Conservation (phyloP, 1,139 yeast genomes). For the Pichia sorboxylosa region DNA sequence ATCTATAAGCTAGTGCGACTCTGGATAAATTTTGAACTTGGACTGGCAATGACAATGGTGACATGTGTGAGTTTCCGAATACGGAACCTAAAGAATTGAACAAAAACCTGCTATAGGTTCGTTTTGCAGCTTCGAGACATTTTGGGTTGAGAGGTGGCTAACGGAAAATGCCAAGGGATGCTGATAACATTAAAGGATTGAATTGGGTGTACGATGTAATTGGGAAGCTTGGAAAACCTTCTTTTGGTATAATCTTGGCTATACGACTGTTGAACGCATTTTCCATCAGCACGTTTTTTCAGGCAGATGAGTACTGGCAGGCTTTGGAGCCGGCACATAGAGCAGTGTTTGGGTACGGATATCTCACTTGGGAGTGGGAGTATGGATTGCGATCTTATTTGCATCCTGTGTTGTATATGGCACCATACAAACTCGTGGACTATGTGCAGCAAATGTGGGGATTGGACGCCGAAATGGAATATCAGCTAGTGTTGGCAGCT, state of each 20-base stretch:
- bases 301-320: slow-evolving; percentile 95
- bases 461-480: slow-evolving; percentile 16
- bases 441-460: no score
- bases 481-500: slow-evolving; percentile 28
- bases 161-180: no score
- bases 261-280: slow-evolving; percentile 52
- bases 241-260: slow-evolving; percentile 1
- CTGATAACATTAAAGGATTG: no score
- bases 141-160: no score
- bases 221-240: neutral
- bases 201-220: slow-evolving; percentile 1
- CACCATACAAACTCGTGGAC: slow-evolving; percentile 25
- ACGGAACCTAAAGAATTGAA: no score
- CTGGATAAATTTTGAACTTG: no score
- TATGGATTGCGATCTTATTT: slow-evolving; percentile 62
- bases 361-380: slow-evolving; percentile 91
- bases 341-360: slow-evolving; percentile 68
- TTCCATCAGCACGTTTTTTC: slow-evolving; percentile 65
- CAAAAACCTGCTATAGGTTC: no score
- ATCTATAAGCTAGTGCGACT: no score
- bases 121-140: no score
- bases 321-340: slow-evolving; percentile 84
- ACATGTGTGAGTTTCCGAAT: no score
- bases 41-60: no score
- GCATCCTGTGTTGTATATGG: slow-evolving; percentile 64